Conservation (phyloP, 352 stramenopile species). For the Phytophthora foliorum region DNA sequence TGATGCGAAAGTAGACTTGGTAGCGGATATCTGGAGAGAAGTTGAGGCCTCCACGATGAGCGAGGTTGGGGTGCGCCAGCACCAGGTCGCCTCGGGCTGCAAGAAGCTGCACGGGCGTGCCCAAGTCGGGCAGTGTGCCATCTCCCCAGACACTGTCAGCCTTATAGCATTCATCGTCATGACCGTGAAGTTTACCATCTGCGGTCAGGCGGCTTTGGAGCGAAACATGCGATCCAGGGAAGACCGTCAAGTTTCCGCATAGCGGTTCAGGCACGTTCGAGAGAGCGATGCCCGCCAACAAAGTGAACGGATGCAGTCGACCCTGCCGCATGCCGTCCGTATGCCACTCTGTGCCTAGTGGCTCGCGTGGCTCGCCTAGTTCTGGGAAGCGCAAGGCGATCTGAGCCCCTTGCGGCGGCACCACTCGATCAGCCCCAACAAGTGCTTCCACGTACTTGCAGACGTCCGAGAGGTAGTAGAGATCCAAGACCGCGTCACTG, state of each 20-base stretch:
- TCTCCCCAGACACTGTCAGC: conserved; percentile 83
- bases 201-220: conserved; percentile 62
- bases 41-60: conserved; percentile 82
- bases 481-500: conserved; percentile 62
- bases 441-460: conserved; percentile 72
- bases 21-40: conserved; percentile 87
- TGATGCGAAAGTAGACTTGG: conserved; percentile 88
- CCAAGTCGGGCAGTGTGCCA: conserved; percentile 74
- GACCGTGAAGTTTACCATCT: conserved; percentile 63
- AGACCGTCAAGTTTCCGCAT: conserved; percentile 80
- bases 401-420: conserved; percentile 62
- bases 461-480: conserved; percentile 65
- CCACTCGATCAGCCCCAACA: conserved; percentile 55
- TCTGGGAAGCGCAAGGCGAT: conserved; percentile 83
- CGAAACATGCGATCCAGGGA: conserved; percentile 64
- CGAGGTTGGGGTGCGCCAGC: conserved; percentile 77
- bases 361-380: conserved; percentile 67
- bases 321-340: conserved; percentile 86
- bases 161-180: conserved; percentile 68
- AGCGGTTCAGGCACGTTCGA: conserved; percentile 72
- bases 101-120: conserved; percentile 67
- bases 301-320: conserved; percentile 72
- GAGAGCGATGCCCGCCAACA: conserved; percentile 75
- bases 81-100: conserved; percentile 70
- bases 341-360: conserved; percentile 81